Evolutionary conservation across 2,329 filamentous ascomycete genomes (phyloP), one percentile per base, ranked within the genome.

Genomic region (Fusarium secorum): DNA sequence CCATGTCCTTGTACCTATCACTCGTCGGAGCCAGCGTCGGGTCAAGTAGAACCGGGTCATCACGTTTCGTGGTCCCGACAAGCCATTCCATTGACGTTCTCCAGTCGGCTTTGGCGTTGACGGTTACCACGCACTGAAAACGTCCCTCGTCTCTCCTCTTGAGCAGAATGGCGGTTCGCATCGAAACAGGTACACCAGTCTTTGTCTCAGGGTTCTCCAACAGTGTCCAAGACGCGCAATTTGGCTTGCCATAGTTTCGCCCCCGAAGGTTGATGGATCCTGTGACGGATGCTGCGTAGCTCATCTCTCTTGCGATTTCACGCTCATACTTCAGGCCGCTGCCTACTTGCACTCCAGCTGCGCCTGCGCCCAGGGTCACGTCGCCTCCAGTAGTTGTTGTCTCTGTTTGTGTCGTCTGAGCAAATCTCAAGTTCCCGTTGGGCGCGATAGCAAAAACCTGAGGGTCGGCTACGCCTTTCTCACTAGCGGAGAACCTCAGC

Each of bases 361-460:
- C 48, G 32, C 60, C 56, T 0, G 35, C 62, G 7, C 65, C 51
- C 3, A 58, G 6, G 4, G 8, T 35, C 11, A 38, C 24, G 13
- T 68, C 45, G 13, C 30, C 52, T 6, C 62, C 63, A 15, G 26
- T 52, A 0, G 35, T 48, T 10, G 7, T 39, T 0, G 41, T 62
- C 46, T 66, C 66, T 0, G 48, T 33, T 24, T 63, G 68, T 9
- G 35, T 53, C 0, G 44, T 66, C 5, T 52, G 36, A 38, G 65
- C 26, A 4, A 69, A 35, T 11, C 38, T 59, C 30, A 66, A 35
- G 30, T 17, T 66, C 5, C 48, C 66, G 8, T 28, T 44, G 4
- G 68, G 68, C 14, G 66, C 64, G 22, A 70, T 44, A 3, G 30
- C 22, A 32, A 57, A 57, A 5, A 68, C 67, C 0, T 68, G 54